Evolutionary conservation across 192 early-diverging fungal species (phyloP).

Genomic region (Rhizophagus sp.): DNA sequence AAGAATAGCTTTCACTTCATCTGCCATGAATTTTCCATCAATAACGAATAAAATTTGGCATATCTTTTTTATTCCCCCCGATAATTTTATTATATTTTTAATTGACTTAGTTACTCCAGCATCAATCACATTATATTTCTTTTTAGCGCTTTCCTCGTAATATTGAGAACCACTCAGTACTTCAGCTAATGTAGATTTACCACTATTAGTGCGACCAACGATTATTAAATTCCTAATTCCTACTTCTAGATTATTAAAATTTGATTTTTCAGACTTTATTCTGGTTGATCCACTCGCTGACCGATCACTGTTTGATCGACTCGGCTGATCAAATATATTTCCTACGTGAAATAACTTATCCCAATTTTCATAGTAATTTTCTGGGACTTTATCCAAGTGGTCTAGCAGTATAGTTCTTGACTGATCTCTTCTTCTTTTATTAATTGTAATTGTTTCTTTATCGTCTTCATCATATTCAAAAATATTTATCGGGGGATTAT

Average conservation of each 20-base stretch:
- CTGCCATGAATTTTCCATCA: not conserved
- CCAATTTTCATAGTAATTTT: too few species aligned
- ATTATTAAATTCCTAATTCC: not conserved
- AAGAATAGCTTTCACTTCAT: too few species aligned
- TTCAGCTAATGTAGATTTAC: constrained; percentile 20
- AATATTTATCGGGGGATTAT: not conserved
- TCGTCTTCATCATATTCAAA: not conserved
- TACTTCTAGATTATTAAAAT: too few species aligned
- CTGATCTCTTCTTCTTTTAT: not conserved
- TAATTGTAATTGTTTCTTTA: not conserved
- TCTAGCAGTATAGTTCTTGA: not conserved
- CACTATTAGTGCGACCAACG: not conserved
- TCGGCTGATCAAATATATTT: too few species aligned
- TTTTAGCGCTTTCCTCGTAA: not conserved
- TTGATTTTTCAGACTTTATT: too few species aligned
- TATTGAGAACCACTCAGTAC: not conserved
- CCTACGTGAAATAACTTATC: too few species aligned
- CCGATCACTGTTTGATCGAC: too few species aligned
- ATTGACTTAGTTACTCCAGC: not conserved
- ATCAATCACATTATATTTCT: not conserved
- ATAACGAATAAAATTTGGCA: not conserved
- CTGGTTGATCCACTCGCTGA: too few species aligned
- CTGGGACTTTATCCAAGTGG: too few species aligned
- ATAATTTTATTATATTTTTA: too few species aligned
- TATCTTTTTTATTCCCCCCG: too few species aligned